Evolutionary conservation across 2,329 filamentous ascomycete species (phyloP), one percentile per base, ranked within the genome.

Genomic region (Myotisia sp.): DNA sequence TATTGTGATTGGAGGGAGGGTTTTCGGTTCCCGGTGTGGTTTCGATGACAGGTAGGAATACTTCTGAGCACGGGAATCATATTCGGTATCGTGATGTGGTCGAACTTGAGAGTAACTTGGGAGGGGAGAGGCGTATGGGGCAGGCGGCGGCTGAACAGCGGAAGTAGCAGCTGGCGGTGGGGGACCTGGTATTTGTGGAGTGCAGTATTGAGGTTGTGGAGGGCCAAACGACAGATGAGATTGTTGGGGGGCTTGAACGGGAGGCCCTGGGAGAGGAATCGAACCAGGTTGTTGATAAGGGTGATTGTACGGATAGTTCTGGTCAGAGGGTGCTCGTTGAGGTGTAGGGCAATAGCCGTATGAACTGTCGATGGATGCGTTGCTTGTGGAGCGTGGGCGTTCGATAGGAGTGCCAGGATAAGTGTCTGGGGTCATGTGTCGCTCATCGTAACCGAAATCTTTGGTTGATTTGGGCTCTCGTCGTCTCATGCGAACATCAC

Each of bases 401-500:
- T 68, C 64, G 34, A 57, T 50, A 6, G 63, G 55, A 21, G 59
- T 56, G 24, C 56, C 59, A 26, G 53, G 53, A 37, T 68, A 68
- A 4, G 53, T 48, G 39, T 68, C 65, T 1, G 67, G 65, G 2
- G 66, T 69, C 4, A 61, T 54, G 31, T 62, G 68, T 44, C 64
- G 60, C 42, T 68, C 60, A 8, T 72, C 67, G 40, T 71, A 77
- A 5, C 72, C 70, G 51, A 76, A 79, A 14, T 79, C 74, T 44
- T 74, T 71, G 31, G 63, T 63, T 7, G 66, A 61, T 60, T 87
- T 86, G 41, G 70, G 70, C 40, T 84, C 80, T 23, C 84, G 76
- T 51, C 83, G 78, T 58, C 85, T 76, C 81, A 93, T 92, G 38
- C 85, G 76, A 5, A 92, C 83, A 59, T 95, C 90, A 43, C 90